Evolutionary conservation across 2,329 filamentous ascomycete species (phyloP).

Genomic region (Cercospora berteroae): DNA sequence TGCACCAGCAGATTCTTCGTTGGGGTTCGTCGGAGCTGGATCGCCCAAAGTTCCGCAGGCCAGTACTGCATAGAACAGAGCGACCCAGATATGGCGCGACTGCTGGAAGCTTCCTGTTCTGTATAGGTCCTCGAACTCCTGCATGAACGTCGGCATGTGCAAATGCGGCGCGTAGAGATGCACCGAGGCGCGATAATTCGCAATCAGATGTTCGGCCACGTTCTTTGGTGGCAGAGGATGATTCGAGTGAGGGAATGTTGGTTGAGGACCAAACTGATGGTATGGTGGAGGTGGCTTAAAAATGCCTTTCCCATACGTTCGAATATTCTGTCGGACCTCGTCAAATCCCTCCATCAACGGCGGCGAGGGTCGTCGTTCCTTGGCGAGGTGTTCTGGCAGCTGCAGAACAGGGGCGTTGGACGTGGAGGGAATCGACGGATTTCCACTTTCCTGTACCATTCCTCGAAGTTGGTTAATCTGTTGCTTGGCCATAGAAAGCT

Average conservation of each 20-base stretch:
- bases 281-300: constrained; percentile 74
- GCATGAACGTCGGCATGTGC: constrained; percentile 81
- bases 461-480: constrained; percentile 74
- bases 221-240: constrained; percentile 64
- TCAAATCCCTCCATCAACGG: constrained; percentile 66
- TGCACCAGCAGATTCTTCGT: constrained; percentile 55
- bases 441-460: constrained; percentile 55
- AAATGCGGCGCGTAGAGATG: constrained; percentile 82
- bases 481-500: constrained; percentile 74
- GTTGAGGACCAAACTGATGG: constrained; percentile 53
- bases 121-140: constrained; percentile 75
- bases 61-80: constrained; percentile 78
- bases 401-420: constrained; percentile 34
- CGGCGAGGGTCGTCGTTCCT: constrained; percentile 59
- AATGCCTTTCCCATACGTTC: constrained; percentile 71
- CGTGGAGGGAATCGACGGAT: constrained; percentile 39
- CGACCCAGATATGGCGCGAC: constrained; percentile 67
- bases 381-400: constrained; percentile 42
- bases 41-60: constrained; percentile 77
- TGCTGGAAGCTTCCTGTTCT: constrained; percentile 59
- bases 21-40: constrained; percentile 55
- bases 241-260: constrained; percentile 46
- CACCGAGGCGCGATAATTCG: constrained; percentile 71
- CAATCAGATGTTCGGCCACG: constrained; percentile 68
- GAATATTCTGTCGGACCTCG: constrained; percentile 69